Percentiles rank a stretch among this genome's conserved stretches.
These are phyloP conservation scores for Ajuga chamaepitys DNA, from an alignment of 257 asterid species.

Conservation along the genomic window DNA sequence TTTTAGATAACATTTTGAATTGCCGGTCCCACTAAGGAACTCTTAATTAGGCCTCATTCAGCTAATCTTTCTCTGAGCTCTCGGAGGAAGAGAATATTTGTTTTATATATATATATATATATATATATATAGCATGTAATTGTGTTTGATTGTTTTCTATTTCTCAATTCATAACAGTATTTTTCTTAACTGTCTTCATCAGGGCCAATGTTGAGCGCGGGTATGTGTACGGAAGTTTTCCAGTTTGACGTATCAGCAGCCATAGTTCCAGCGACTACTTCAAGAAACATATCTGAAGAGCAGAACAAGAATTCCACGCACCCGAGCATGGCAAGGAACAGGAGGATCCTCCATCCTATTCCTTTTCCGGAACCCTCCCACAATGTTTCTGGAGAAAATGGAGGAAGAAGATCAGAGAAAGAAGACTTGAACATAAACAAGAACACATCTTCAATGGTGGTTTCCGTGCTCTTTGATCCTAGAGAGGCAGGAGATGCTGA, in stretches of 20 bases:
- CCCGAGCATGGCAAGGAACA: constrained; percentile 40
- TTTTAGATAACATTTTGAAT: no score
- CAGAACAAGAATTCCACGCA: constrained; percentile 40
- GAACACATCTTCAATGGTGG: constrained; percentile 75
- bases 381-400: constrained; percentile 49
- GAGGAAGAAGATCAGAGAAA: constrained; percentile 31
- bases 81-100: background rate
- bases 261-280: constrained; percentile 54
- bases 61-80: background rate
- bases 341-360: constrained; percentile 70
- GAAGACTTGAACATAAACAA: constrained; percentile 37
- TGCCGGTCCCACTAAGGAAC: background rate
- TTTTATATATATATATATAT: no score
- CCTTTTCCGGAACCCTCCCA: constrained; percentile 45
- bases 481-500: constrained; percentile 74
- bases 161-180: background rate
- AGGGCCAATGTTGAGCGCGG: constrained; percentile 93
- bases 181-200: constrained; percentile 11
- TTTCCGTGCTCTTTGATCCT: constrained; percentile 92
- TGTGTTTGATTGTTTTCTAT: background rate
- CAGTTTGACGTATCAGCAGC: constrained; percentile 85
- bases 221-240: constrained; percentile 96
- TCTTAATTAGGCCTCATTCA: background rate
- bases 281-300: constrained; percentile 43
- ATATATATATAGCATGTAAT: no score